Evolutionary conservation across 176 grass and related monocot species (phyloP), one percentile per base, ranked within the genome.

Genomic region (Hsuehochloa calcarea): DNA sequence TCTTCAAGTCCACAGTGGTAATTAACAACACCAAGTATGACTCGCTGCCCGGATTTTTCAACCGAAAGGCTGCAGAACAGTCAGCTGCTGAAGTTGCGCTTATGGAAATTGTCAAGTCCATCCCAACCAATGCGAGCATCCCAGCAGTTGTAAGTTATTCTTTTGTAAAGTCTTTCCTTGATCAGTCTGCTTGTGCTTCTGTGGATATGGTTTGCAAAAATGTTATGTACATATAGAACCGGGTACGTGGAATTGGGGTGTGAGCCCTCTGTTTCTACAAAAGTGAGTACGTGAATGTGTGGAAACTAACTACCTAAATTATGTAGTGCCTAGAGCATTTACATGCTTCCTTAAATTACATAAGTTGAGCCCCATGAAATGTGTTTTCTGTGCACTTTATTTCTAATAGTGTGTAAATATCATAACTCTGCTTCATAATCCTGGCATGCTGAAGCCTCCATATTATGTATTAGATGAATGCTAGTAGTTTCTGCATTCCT

Each of bases 21-120:
- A 85, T 99, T 4, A 96, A 96, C 81, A 74, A 83, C 61, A 51
- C 80, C 49, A 89, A 47, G 74, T 94, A 96, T 6, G 96, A 96
- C 4, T 99, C 93, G 10, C 84, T 99, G 74, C 90, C 91, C 0
- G 90, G 96, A 16, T 99, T 99, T 68, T 90, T 87, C 89, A 99
- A 83, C 68, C 77, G 96, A 0, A 99, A 99, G 75, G 94, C 87
- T 19, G 92, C 94, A 3, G 92, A 97, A 22, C 96, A 99, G 83
- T 97, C 94, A 7, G 94, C 94, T 50, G 94, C 92, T 27, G 94
- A 94, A 70, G 85, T 94, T 72, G 92, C 94, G 13, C 94, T 97
- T 23, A 75, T 87, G 69, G 92, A 90, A 51, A 92, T 93, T 5
- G 78, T 78, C 58, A 89, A 79, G 41, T 93, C 91, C 29, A 74